Base-by-base conservation (phyloP, 108 stramenopile genomes). In the Skeletonema tropicum region DNA sequence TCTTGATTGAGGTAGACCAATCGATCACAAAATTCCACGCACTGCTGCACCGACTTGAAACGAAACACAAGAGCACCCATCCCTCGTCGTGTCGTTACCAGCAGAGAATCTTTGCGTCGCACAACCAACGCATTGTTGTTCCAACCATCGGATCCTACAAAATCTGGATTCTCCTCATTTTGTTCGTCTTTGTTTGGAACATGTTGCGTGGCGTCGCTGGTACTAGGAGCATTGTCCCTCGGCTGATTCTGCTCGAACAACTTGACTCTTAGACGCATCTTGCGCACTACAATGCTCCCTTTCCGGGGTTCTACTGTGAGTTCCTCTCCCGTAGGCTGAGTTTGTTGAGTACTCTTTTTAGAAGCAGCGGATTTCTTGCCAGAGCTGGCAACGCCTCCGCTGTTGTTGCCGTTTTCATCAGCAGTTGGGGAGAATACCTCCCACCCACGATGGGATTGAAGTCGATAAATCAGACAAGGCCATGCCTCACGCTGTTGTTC, bases 121-220 rank as follows among this genome's bases (percentile, higher is more conserved):
- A 82, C 76, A 26, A 82, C 36, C 15, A 82, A 57, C 19, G 81
- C 73, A 70, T 80, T 80, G 73, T 80, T 70, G 57, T 80, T 80
- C 79, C 79, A 80, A 12, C 77, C 77, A 61, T 79, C 77, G 3
- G 73, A 25, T n/a, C 79, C 79, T 21, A 67, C 66, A 33, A 71
- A 66, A 30, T 64, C 63, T 19, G 71, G 38, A 25, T 73, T 67
- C 26, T 61, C 31, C 12, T 29, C 48, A 41, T 60, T 42, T 30
- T 68, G n/a, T 21, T 48, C 46, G 10, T 31, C 30, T 10, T 49
- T 60, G 25, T 62, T 45, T 12, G 39, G 8, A 19, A n/a, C n/a
- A n/a, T 63, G 30, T 39, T 57, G 57, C 55, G 10, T 65, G 26
- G 19, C 39, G 33, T 19, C 32, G 46, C 46, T 36, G 12, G 25